Evolutionary conservation across 805 yeast species (phyloP), one percentile per base, ranked within the genome.

Genomic region (Pichia sporocuriosa): DNA sequence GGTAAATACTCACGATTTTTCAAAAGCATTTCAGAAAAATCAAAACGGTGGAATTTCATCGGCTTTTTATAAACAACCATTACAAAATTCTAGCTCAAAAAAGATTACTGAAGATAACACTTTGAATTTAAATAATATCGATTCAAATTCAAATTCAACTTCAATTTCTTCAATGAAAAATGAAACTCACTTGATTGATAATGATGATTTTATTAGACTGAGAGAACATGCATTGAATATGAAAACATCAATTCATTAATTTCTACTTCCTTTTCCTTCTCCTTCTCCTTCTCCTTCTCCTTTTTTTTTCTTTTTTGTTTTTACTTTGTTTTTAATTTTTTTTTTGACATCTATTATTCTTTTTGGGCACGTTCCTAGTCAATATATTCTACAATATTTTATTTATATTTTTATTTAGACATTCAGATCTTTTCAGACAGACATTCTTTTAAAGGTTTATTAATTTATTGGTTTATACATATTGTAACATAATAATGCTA

Each of bases 161-260:
- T 16, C 20, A 11, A 11, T 21, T 23, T 29, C n/a, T 1, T 32
- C 29, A 11, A 24, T 22, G 13, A 26, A 23, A n/a, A 42, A 39
- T n/a, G 42, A 40, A 2, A 38, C 37, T 25, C 8, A 25, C 9
- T 15, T 43, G 4, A 36, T 46, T 39, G 53, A 61, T 42, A 59
- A 56, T 43, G 59, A 55, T 30, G 65, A 61, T 44, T 47, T 61
- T 31, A 49, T 40, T 28, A 53, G 54, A 32, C 43, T 61, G 40
- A 57, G 55, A 34, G 61, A 55, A 40, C 54, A 51, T 27, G 62
- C 60, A 20, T 31, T 59, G 39, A 58, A 51, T 37, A 40, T 61
- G 49, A 60, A 56, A 42, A 45, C 59, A 23, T 36, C 56, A 6
- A 47, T 48, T 21, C 46, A 35, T 30, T 51, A 32, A 38, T 3